phyloP scores from a whole-genome alignment of 768 basidiomycete species.

The Amanita pseudoporphyria region DNA sequence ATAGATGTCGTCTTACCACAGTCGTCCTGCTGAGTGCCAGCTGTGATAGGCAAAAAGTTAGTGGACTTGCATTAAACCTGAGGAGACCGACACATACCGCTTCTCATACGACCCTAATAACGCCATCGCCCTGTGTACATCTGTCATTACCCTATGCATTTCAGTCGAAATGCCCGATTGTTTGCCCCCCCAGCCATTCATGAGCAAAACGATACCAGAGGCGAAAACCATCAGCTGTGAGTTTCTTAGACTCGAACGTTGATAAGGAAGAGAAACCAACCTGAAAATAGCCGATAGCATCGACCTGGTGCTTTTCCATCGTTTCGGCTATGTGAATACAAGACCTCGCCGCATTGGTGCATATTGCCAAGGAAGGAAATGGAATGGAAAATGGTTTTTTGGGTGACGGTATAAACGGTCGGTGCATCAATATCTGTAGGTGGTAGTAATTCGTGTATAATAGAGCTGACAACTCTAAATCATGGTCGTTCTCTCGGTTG shows the following conservation, averaged over 20 bases:
- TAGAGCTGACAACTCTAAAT: slow-evolving; percentile 53
- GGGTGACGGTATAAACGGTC: slow-evolving; percentile 64
- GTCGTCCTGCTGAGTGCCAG: slow-evolving; percentile 34
- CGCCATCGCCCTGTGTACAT: slow-evolving; percentile 56
- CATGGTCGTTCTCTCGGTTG: slow-evolving; percentile 27
- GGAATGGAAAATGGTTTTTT: slow-evolving; percentile 34
- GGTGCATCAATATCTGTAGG: slow-evolving; percentile 64
- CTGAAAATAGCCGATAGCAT: slow-evolving; percentile 6
- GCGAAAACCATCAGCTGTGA: slow-evolving; percentile 31
- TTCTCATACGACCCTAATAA: slow-evolving; percentile 33
- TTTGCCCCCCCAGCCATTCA: slow-evolving; percentile 60
- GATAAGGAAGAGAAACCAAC: not conserved
- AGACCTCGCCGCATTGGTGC: slow-evolving; percentile 74
- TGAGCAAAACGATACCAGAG: slow-evolving; percentile 46
- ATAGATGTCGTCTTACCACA: slow-evolving; percentile 23
- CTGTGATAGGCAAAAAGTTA: not conserved
- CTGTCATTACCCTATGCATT: slow-evolving; percentile 45
- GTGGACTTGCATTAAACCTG: no score
- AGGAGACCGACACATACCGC: slow-evolving; percentile 12
- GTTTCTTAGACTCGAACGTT: not conserved
- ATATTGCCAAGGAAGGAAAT: slow-evolving; percentile 65
- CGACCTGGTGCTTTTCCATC: slow-evolving; percentile 26
- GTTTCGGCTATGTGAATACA: slow-evolving; percentile 71
- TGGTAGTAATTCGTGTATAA: slow-evolving; percentile 44
- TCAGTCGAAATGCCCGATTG: slow-evolving; percentile 38